Base-by-base conservation (phyloP, 1,139 yeast species). In the Saccharomyces hybrid region DNA sequence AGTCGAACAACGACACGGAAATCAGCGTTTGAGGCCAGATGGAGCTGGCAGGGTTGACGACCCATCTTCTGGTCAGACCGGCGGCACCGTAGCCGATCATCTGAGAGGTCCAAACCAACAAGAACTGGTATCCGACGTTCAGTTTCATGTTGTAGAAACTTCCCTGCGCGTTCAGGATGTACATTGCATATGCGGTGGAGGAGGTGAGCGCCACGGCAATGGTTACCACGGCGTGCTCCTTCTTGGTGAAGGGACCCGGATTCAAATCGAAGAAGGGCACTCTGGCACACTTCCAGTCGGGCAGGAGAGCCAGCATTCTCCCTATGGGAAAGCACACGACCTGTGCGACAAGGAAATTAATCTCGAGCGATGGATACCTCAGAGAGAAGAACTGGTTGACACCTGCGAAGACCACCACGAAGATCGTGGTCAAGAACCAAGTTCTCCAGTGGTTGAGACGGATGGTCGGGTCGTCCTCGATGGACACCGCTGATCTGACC, bases 1-100 rank as follows among this genome's bases (percentile, higher is more conserved):
- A 65, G 50, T 74, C 71, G 59, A 75, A 73, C 59, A 72, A 63
- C 3, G 75, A 70, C 27, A 71, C 63, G 26, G 69, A 66, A 54
- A 71, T 71, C 60, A 76, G 63, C 49, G 72, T 68, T 47, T 71
- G 70, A 2, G 77, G 78, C 77, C 78, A 75, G 9, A 73, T 63
- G 56, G 72, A 69, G 14, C 68, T 61, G 5, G 73, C 71, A 1
- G 76, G 74, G 50, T 70, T 69, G 7, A 68, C 76, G 52, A 69
- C 57, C 57, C 72, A 69, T n/a, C 71, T 64, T 53, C 74, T 65
- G 14, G 72, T 61, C n/a, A 81, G 56, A 44, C 86, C 86, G 47
- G 83, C 84, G 49, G 80, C 68, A 31, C 84, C 83, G 61, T 81
- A 80, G 34, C 85, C 85, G 56, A 81, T 71, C 66, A 78, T 74